A percentile compares a stretch with the other conserved stretches of the same genome.
Evolutionary conservation across 768 basidiomycete species (phyloP).

Genomic region (Agaricus blazei): DNA sequence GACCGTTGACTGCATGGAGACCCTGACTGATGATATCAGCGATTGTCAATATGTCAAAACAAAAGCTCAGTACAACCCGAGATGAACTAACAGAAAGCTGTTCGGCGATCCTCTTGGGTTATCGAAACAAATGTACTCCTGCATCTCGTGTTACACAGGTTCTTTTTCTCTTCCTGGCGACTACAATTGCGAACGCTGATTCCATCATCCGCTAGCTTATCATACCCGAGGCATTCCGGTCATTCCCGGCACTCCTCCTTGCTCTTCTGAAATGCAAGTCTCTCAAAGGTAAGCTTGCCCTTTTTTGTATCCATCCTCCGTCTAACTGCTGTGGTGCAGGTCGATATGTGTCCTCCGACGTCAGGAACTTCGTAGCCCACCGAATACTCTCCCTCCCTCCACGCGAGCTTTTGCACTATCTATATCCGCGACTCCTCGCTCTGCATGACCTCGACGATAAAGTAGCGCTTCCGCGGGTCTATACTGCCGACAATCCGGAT

Average conservation of each 20-base stretch:
- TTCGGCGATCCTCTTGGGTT: constrained; percentile 76
- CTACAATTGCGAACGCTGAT: no score
- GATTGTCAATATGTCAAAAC: constrained; percentile 53
- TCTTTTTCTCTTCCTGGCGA: no score
- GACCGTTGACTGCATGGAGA: background rate
- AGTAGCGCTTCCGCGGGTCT: constrained; percentile 59
- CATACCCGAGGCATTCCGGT: constrained; percentile 88
- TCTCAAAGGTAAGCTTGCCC: constrained; percentile 68
- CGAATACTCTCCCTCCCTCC: constrained; percentile 67
- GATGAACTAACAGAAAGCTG: constrained; percentile 84
- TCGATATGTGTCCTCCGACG: constrained; percentile 88
- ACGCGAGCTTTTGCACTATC: constrained; percentile 63
- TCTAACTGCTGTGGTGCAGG: constrained; percentile 34
- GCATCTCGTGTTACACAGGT: constrained; percentile 78
- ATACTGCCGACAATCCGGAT: background rate
- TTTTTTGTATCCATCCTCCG: background rate
- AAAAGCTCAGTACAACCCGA: constrained; percentile 68
- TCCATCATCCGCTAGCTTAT: constrained; percentile 56
- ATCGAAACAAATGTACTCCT: constrained; percentile 84
- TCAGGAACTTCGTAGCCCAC: constrained; percentile 82
- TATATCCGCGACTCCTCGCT: constrained; percentile 87
- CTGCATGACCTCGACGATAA: constrained; percentile 77
- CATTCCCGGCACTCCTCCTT: constrained; percentile 76
- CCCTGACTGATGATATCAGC: constrained; percentile 37
- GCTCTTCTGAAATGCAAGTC: constrained; percentile 86